Conservation (phyloP, 2,329 filamentous ascomycete species). For the Hypoxylon sp. region DNA sequence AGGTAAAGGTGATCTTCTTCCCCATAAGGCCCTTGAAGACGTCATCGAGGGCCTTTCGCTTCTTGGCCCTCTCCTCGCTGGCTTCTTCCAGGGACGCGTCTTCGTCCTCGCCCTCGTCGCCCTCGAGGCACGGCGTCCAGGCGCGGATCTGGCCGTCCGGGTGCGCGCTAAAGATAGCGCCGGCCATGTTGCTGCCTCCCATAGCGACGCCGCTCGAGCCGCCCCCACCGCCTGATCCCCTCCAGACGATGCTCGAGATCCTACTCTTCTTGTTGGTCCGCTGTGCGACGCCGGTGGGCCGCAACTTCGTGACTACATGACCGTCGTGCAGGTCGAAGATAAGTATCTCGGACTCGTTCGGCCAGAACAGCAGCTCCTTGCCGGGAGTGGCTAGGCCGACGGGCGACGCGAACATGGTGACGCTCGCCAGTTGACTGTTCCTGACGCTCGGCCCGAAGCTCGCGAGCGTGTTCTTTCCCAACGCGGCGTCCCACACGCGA, state of each 20-base stretch:
- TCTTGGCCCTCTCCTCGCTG: conserved; percentile 69
- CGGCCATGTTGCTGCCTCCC: conserved; percentile 64
- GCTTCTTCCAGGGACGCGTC: conserved; percentile 54
- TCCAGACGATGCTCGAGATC: conserved; percentile 82
- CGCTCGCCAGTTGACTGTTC: conserved; percentile 74
- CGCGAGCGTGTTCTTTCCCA: conserved; percentile 86
- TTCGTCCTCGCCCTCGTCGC: conserved; percentile 62
- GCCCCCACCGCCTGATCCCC: conserved; percentile 69
- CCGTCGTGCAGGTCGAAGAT: conserved; percentile 85
- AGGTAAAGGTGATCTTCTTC: conserved; percentile 73
- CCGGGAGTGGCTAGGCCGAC: conserved; percentile 65
- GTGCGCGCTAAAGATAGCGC: conserved; percentile 81
- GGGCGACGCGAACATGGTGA: conserved; percentile 73
- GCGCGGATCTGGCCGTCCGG: conserved; percentile 84
- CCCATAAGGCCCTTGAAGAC: conserved; percentile 83
- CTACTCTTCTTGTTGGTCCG: conserved; percentile 73
- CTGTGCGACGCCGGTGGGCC: conserved; percentile 59
- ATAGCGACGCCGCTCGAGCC: conserved; percentile 69
- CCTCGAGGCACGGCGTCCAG: conserved; percentile 75
- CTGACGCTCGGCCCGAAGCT: conserved; percentile 87
- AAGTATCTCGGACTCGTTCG: conserved; percentile 84
- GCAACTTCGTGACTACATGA: conserved; percentile 75
- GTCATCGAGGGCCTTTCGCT: conserved; percentile 82
- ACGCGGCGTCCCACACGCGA: conserved; percentile 85
- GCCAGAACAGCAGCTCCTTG: conserved; percentile 79